Conservation (phyloP, 2,329 filamentous ascomycete species). For the Sporothrix pseudoabietina region DNA sequence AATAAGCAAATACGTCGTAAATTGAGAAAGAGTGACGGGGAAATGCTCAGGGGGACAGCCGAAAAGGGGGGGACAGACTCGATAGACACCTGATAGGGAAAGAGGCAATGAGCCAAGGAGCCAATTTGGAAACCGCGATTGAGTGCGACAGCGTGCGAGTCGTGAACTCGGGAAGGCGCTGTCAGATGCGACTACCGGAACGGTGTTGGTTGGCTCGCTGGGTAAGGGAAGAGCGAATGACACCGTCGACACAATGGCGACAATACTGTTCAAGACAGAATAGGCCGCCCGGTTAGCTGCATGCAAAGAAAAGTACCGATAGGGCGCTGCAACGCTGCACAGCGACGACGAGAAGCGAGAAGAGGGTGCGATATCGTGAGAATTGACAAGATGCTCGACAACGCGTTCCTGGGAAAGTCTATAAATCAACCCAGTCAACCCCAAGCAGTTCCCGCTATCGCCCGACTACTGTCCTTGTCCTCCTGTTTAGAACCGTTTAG, state of each 20-base stretch:
- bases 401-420: background rate
- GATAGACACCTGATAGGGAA: background rate
- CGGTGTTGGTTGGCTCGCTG: background rate
- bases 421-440: background rate
- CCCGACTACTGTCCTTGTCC: background rate
- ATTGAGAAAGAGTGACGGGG: background rate
- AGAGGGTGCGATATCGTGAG: background rate
- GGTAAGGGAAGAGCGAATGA: background rate
- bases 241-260: background rate
- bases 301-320: conserved; percentile 3
- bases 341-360: background rate
- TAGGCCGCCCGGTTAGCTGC: conserved; percentile 11
- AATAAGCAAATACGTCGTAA: background rate
- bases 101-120: conserved; percentile 4
- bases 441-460: background rate
- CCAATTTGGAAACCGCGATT: conserved; percentile 17
- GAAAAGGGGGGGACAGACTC: background rate
- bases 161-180: background rate
- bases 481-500: background rate
- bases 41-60: background rate
- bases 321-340: conserved; percentile 18
- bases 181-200: background rate
- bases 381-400: background rate
- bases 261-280: background rate
- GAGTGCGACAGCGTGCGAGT: background rate